These are phyloP conservation scores for Primulina huaijiensis DNA, from an alignment of 257 asterid genomes.

Conservation along the genomic window DNA sequence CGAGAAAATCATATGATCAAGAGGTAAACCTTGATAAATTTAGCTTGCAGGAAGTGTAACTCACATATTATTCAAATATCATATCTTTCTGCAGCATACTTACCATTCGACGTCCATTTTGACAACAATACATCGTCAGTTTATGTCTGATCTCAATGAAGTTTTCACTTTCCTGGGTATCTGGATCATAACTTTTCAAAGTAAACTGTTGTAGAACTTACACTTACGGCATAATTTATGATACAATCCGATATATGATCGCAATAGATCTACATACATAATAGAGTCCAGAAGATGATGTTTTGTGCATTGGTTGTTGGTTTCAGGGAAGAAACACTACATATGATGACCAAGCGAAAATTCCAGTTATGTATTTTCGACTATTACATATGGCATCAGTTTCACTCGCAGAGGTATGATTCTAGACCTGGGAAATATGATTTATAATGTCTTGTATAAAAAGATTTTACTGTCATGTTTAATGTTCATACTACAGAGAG, in stretches of 20 bases:
- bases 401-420: constrained; percentile 69
- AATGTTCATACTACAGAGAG: constrained; percentile 39
- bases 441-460: not conserved
- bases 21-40: constrained; percentile 39
- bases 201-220: not conserved
- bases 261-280: not conserved
- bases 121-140: not conserved
- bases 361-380: constrained; percentile 55
- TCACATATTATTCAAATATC: not conserved
- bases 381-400: constrained; percentile 60
- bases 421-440: constrained; percentile 3
- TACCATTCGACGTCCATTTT: not conserved
- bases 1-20: constrained; percentile 23
- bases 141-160: not conserved
- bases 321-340: constrained; percentile 33
- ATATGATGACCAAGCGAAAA: constrained; percentile 25
- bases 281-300: not conserved
- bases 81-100: not conserved
- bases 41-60: not conserved
- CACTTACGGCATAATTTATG: not conserved
- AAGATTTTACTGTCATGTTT: not conserved
- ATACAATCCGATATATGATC: not conserved
- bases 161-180: not conserved
- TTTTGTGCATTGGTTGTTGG: not conserved
- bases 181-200: not conserved